Evolutionary conservation across 148 eudicot species (phyloP).

Genomic region (Nepenthes gracilis): DNA sequence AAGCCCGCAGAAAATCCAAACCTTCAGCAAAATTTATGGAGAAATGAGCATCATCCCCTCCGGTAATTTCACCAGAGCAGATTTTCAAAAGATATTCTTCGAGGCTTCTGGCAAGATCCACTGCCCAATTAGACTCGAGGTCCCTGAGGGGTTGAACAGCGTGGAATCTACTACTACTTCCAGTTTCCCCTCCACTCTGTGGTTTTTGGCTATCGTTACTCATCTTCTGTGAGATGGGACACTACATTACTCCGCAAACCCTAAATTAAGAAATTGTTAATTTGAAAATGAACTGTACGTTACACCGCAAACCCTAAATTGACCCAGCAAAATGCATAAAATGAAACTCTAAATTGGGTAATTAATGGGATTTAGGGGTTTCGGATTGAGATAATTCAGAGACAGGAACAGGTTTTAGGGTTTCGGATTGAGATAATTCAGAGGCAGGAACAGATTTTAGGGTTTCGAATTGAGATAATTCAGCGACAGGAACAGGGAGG

Average conservation of each 20-base stretch:
- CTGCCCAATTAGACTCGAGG: conserved; percentile 73
- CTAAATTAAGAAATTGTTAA: not conserved
- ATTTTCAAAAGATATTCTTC: conserved; percentile 81
- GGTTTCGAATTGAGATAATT: too few relatives aligned
- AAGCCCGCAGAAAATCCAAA: conserved; percentile 4
- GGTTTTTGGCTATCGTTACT: conserved; percentile 18
- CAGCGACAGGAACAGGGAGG: too few relatives aligned
- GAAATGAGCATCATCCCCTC: conserved; percentile 27
- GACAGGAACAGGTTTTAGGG: too few relatives aligned
- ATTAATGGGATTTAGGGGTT: too few relatives aligned
- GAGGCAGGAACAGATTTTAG: too few relatives aligned
- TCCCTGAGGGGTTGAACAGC: conserved; percentile 72
- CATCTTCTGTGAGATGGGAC: conserved; percentile 14
- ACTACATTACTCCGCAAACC: not conserved
- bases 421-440: too few relatives aligned
- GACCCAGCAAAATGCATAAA: too few relatives aligned
- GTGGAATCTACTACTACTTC: conserved; percentile 19
- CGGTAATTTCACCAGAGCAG: conserved; percentile 65
- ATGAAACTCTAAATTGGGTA: too few relatives aligned
- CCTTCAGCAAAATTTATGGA: conserved; percentile 87
- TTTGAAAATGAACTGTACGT: not conserved
- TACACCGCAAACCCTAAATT: not conserved
- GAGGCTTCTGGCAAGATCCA: conserved; percentile 72
- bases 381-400: too few relatives aligned
- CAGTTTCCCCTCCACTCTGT: conserved; percentile 1